Evolutionary conservation across 2,329 filamentous ascomycete genomes (phyloP).

Genomic region (Samsoniella hepiali): DNA sequence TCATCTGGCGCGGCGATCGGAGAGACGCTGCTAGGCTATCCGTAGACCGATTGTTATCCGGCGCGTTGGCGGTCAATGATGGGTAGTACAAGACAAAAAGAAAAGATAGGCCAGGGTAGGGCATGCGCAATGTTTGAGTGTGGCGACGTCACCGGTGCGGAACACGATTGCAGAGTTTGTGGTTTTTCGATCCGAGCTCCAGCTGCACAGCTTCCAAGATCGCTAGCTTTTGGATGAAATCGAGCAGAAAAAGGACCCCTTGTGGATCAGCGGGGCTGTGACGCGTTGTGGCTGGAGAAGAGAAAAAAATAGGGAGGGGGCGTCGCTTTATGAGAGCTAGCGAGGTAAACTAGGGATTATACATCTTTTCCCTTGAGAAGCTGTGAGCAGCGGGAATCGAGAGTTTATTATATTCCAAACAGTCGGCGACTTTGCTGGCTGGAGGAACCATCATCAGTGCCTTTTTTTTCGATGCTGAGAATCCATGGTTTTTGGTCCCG

Average conservation of each 20-base stretch:
- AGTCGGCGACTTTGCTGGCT: no score
- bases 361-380: neutral
- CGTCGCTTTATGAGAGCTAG: neutral
- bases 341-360: neutral
- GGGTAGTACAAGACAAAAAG: no score
- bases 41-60: no score
- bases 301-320: neutral
- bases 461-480: no score
- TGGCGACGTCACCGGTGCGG: neutral
- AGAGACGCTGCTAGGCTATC: no score
- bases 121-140: neutral
- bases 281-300: neutral
- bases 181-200: neutral
- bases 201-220: neutral
- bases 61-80: no score
- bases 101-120: no score
- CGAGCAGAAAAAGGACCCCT: neutral
- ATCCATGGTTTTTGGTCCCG: no score
- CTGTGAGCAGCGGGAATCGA: no score
- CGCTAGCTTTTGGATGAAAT: constrained; percentile 6
- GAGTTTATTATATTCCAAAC: no score
- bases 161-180: neutral
- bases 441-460: no score
- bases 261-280: neutral
- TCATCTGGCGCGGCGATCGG: no score